Percentiles rank a stretch among this genome's conserved stretches.
Evolutionary conservation across 371 early-diverging fungal genomes (phyloP).

Genomic region (Apophysomyces ossiformis): DNA sequence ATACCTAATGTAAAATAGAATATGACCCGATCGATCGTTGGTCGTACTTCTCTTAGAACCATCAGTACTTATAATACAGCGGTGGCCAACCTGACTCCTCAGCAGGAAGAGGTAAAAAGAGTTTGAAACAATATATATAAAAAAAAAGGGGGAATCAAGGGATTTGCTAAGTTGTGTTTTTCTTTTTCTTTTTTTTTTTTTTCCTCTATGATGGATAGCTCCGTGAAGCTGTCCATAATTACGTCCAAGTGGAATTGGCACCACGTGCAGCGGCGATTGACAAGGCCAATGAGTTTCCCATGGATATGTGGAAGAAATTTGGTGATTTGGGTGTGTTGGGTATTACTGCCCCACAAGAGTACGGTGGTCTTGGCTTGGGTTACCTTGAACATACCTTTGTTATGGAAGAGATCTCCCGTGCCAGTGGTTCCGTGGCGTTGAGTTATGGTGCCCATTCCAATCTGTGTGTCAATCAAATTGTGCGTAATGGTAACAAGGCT

Average conservation of each 20-base stretch:
- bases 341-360: conserved; percentile 82
- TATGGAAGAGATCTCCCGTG: conserved; percentile 94
- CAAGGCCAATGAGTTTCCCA: conserved; percentile 85
- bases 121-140: not conserved
- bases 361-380: conserved; percentile 92
- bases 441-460: conserved; percentile 98
- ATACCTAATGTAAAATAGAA: not conserved
- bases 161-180: not conserved
- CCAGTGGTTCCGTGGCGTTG: conserved; percentile 91
- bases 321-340: conserved; percentile 97
- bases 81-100: conserved; percentile 76
- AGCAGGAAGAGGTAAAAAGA: conserved; percentile 64
- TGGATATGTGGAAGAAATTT: conserved; percentile 96
- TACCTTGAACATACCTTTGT: conserved; percentile 92
- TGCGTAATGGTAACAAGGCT: conserved; percentile 86
- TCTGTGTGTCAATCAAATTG: conserved; percentile 96
- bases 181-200: too few species aligned
- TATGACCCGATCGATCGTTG: not conserved
- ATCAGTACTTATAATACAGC: conserved; percentile 69
- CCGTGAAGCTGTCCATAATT: conserved; percentile 74
- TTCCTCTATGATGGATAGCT: conserved; percentile 45
- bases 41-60: conserved; percentile 5
- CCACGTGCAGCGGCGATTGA: conserved; percentile 89
- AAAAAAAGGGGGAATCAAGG: too few species aligned
- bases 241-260: conserved; percentile 84